Base-by-base conservation (phyloP, 2,329 filamentous ascomycete species). In the Aspergillus sp. region DNA sequence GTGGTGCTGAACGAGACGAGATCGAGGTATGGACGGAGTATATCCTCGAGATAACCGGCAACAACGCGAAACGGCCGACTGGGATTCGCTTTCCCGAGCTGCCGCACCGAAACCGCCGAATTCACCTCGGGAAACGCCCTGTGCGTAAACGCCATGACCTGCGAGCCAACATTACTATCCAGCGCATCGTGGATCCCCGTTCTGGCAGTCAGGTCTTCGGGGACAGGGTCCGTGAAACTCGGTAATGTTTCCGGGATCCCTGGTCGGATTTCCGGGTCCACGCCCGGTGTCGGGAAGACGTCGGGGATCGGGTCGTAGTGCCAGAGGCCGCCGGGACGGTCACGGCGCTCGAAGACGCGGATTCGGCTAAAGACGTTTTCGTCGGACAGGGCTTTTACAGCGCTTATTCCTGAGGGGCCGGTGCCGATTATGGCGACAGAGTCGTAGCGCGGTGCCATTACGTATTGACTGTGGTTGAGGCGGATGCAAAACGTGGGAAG, bases 241-340 rank as follows among this genome's bases (percentile, higher is more conserved):
- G 71, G 70, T n/a, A 72, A 64, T 1, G 43, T 31, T 7, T 53
- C 15, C 4, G 69, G 71, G 7, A 67, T 58, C 7, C 34, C 38
- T n/a, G 59, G 54, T 28, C 58, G 57, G 8, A 13, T 23, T 13
- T 25, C 46, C 2, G 19, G 23, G 25, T 60, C 25, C 1, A 46
- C 5, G 4, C 15, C 50, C 2, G 61, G 52, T 3, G 61, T 38
- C 4, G 66, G 67, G 56, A 74, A 75, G 15, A 56, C 48, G 50
- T 73, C 71, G 0, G 73, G 71, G 1, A 62, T 58, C 15, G 69
- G 60, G 53, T 74, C 72, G 52, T 68, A 71, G 38, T 69, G 66
- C 74, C 74, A 77, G 5, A 71, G 69, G 7, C 74, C 74, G 17
- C 74, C 74, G 3, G 71, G 65, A 17, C 64, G 62, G 56, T 73